phyloP scores from a whole-genome alignment of 179 eudicot genomes.

The Silene coronaria region DNA sequence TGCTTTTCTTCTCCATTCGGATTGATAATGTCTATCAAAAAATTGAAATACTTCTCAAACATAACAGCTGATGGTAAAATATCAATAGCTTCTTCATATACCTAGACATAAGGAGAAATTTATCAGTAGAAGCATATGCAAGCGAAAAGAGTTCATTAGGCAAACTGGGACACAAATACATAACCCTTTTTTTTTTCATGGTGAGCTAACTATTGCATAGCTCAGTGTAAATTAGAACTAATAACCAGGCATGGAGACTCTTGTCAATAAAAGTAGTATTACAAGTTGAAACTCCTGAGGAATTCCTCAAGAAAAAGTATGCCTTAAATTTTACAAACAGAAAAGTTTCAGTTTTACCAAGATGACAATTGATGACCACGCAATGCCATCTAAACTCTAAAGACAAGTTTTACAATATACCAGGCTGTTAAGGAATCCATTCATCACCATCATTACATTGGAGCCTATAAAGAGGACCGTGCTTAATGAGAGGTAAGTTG shows the following conservation, averaged over 20 bases:
- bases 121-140: background rate
- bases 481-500: background rate
- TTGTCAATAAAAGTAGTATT: no score
- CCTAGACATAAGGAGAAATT: conserved; percentile 31
- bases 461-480: background rate
- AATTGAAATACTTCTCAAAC: conserved; percentile 53
- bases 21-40: conserved; percentile 42
- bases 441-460: background rate
- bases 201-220: background rate
- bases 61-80: conserved; percentile 44
- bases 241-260: no score
- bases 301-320: background rate
- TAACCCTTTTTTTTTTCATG: background rate
- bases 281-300: background rate
- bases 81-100: conserved; percentile 67
- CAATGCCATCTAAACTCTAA: background rate
- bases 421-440: background rate
- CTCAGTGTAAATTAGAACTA: no score
- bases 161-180: background rate
- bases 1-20: conserved; percentile 27
- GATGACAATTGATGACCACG: background rate
- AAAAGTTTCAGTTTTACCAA: background rate
- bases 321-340: background rate
- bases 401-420: background rate
- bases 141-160: background rate